phyloP scores from a whole-genome alignment of 371 early-diverging fungal species.

The Batkoa obscura region DNA sequence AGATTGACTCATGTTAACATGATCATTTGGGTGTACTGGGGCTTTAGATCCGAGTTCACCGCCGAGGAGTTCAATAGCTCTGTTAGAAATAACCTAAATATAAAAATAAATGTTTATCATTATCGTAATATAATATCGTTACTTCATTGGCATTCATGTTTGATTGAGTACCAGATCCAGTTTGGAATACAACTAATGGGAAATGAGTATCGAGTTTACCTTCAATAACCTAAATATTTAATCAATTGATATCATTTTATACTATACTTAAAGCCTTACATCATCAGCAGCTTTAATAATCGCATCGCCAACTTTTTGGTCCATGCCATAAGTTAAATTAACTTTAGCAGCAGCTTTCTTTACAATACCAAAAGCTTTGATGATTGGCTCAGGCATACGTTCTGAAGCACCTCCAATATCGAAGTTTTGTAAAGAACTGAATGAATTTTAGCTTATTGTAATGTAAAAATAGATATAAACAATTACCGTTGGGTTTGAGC shows the following conservation, averaged over 20 bases:
- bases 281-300: conserved; percentile 75
- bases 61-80: conserved; percentile 85
- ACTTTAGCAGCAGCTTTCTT: conserved; percentile 87
- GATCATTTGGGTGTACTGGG: conserved; percentile 94
- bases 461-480: not conserved
- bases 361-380: conserved; percentile 81
- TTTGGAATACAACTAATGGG: conserved; percentile 92
- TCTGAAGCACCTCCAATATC: conserved; percentile 82
- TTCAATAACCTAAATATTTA: conserved; percentile 44
- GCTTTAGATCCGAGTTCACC: conserved; percentile 73
- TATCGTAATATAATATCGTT: not conserved
- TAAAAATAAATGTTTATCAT: not conserved
- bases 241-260: not conserved
- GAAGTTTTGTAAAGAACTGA: conserved; percentile 76
- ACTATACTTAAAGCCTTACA: conserved; percentile 15
- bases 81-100: conserved; percentile 71
- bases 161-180: conserved; percentile 94
- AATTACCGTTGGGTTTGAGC: conserved; percentile 84
- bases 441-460: not conserved
- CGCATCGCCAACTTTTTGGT: conserved; percentile 54
- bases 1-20: conserved; percentile 91
- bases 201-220: conserved; percentile 79
- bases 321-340: conserved; percentile 69
- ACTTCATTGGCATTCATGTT: conserved; percentile 87
- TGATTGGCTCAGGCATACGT: conserved; percentile 82